These are phyloP conservation scores for Vigna reflexopilosa DNA, from an alignment of 306 rosid genomes.

Conservation along the genomic window DNA sequence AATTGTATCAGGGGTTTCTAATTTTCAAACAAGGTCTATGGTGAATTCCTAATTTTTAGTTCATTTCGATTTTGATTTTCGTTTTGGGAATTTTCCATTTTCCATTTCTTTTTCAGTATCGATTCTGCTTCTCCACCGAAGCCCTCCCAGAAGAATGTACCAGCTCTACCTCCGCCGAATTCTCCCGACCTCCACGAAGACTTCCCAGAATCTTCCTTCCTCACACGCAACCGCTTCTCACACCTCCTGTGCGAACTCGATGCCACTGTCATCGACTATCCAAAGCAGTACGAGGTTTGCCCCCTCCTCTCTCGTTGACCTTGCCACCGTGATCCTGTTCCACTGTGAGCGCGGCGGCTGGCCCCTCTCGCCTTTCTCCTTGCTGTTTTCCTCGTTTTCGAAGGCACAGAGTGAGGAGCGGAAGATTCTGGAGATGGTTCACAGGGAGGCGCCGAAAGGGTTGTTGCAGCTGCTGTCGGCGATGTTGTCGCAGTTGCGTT, in stretches of 20 bases:
- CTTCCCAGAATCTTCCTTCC: slow-evolving; percentile 88
- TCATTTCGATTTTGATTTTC: not conserved
- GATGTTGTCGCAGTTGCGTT: slow-evolving; percentile 90
- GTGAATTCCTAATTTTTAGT: slow-evolving; percentile 44
- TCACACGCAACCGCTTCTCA: slow-evolving; percentile 81
- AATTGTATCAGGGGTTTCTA: not conserved
- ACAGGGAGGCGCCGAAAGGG: slow-evolving; percentile 93
- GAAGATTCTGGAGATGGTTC: slow-evolving; percentile 87
- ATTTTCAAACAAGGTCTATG: slow-evolving; percentile 83
- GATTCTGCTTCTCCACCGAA: slow-evolving; percentile 94
- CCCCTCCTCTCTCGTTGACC: slow-evolving; percentile 83
- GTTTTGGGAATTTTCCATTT: not conserved
- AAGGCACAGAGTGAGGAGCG: slow-evolving; percentile 80
- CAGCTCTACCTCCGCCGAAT: slow-evolving; percentile 79
- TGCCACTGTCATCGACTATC: slow-evolving; percentile 90
- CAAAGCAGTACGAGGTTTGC: slow-evolving; percentile 93
- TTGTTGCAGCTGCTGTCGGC: slow-evolving; percentile 83
- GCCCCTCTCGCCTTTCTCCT: slow-evolving; percentile 92
- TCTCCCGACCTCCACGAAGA: slow-evolving; percentile 82
- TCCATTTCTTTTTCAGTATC: slow-evolving; percentile 57
- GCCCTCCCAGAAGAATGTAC: slow-evolving; percentile 90
- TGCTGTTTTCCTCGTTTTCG: slow-evolving; percentile 71
- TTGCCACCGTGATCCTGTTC: slow-evolving; percentile 71
- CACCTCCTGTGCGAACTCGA: slow-evolving; percentile 72
- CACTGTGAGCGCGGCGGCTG: slow-evolving; percentile 98